Conservation (phyloP, 148 eudicot genomes). For the Hydrangea macrophylla region DNA sequence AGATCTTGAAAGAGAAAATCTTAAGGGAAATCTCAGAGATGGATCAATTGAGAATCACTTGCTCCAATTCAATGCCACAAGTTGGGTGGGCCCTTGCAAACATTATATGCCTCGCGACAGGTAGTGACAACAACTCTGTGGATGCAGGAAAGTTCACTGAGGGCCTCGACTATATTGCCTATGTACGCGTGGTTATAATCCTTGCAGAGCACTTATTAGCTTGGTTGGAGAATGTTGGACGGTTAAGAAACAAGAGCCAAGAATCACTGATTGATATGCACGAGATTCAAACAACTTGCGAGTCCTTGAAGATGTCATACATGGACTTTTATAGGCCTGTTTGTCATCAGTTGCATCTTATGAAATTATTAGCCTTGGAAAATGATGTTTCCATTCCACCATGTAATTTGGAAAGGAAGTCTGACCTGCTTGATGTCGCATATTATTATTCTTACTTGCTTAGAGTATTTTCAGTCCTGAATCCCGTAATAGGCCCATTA, state of each 20-base stretch:
- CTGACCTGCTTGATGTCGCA: conserved; percentile 63
- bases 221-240: conserved; percentile 41
- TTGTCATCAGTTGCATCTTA: conserved; percentile 90
- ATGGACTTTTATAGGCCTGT: conserved; percentile 74
- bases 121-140: conserved; percentile 34
- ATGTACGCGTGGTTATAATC: conserved; percentile 51
- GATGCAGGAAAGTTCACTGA: conserved; percentile 47
- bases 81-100: conserved; percentile 93
- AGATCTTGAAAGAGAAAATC: conserved; percentile 67
- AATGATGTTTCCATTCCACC: conserved; percentile 28
- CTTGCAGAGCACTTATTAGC: conserved; percentile 61
- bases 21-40: conserved; percentile 49
- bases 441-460: conserved; percentile 73
- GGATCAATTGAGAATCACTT: conserved; percentile 40
- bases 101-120: conserved; percentile 57
- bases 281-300: conserved; percentile 24
- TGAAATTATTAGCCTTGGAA: conserved; percentile 49
- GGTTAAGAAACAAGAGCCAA: conserved; percentile 33
- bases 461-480: conserved; percentile 60
- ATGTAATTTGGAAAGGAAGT: conserved; percentile 20
- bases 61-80: conserved; percentile 41
- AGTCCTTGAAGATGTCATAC: conserved; percentile 45
- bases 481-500: conserved; percentile 55
- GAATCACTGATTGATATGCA: conserved; percentile 21
- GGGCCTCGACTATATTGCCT: conserved; percentile 53